These are phyloP conservation scores for Leucaena leucocephala DNA, from an alignment of 306 rosid genomes.

Conservation along the genomic window DNA sequence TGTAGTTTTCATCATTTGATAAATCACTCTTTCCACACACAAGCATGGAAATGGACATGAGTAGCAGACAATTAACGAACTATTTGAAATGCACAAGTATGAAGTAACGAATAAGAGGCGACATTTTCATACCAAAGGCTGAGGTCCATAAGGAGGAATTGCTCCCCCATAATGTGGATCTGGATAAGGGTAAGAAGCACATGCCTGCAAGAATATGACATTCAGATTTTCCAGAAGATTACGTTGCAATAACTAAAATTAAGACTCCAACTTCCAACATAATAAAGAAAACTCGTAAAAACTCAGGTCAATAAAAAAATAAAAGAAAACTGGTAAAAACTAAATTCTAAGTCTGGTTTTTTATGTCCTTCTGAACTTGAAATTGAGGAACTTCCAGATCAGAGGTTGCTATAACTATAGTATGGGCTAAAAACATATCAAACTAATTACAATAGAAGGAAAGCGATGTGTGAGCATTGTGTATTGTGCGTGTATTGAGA, in stretches of 20 bases:
- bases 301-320: no score
- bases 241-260: no score
- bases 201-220: conserved; percentile 25
- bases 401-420: background rate
- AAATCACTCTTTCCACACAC: background rate
- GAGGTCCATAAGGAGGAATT: conserved; percentile 29
- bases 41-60: background rate
- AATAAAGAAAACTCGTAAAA: no score
- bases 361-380: background rate
- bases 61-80: background rate
- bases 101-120: background rate
- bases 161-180: conserved; percentile 40
- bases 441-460: background rate
- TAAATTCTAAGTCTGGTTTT: background rate
- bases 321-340: background rate
- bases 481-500: background rate
- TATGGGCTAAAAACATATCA: no score
- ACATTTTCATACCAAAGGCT: conserved; percentile 38
- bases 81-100: background rate
- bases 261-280: background rate
- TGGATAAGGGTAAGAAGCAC: conserved; percentile 30
- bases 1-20: background rate
- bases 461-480: background rate
- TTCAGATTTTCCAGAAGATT: background rate
- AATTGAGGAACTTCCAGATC: background rate